phyloP scores from a whole-genome alignment of 257 asterid genomes.

The Gentiana macrophylla region DNA sequence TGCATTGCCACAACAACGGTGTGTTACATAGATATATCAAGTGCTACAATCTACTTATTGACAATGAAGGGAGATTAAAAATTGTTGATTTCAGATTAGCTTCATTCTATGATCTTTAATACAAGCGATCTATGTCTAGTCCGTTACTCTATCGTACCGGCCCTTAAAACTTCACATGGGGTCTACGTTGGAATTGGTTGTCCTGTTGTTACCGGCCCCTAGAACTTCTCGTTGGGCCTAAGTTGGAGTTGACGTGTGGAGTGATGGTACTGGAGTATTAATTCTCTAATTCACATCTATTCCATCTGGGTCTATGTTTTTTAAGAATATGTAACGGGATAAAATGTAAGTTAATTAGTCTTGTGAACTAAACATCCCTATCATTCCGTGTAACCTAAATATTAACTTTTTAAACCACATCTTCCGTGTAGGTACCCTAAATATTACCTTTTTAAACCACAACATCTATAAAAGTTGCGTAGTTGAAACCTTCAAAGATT shows the following conservation, averaged over 20 bases:
- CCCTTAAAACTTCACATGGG: constrained; percentile 91
- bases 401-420: no score
- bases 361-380: no score
- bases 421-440: constrained; percentile 22
- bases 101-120: constrained; percentile 51
- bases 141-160: constrained; percentile 93
- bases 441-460: constrained; percentile 78
- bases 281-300: background rate
- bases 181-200: constrained; percentile 35
- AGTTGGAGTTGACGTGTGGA: constrained; percentile 87
- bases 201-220: no score
- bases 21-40: constrained; percentile 88
- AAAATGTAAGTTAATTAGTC: background rate
- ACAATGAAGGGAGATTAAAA: constrained; percentile 63
- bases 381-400: no score
- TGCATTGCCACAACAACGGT: constrained; percentile 88
- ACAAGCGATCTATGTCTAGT: constrained; percentile 77
- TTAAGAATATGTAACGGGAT: no score
- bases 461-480: constrained; percentile 64
- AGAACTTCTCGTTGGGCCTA: constrained; percentile 10
- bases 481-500: constrained; percentile 57
- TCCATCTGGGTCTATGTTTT: no score
- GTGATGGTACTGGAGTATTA: constrained; percentile 41
- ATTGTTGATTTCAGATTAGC: constrained; percentile 94
- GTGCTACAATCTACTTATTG: constrained; percentile 75